Evolutionary conservation across 2,329 filamentous ascomycete species (phyloP), one percentile per base, ranked within the genome.

Genomic region (Neonectria coccinea): DNA sequence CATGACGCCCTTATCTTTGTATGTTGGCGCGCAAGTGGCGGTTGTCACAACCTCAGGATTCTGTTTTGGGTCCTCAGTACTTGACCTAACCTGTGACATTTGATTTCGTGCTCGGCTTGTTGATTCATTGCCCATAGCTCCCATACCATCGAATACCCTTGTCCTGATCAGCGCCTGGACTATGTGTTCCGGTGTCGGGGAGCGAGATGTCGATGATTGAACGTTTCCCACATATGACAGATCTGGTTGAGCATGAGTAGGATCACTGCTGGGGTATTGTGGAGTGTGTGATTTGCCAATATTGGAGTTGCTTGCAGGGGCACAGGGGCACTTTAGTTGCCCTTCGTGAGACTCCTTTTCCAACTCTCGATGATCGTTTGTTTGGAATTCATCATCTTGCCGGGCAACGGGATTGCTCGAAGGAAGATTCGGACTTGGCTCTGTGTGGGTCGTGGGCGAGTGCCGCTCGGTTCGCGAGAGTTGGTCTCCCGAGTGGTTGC

Each of bases 1-100:
- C 64, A 71, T 70, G 7, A 66, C 53, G 2, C 68, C 66, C 20
- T 71, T 69, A 50, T 75, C 69, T 41, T 71, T 36, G 42, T 72
- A 72, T 36, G n/a, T 18, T 25, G 56, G 22, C 16, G 16, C 11
- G 8, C 16, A 29, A 20, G 39, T 16, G 14, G n/a, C 12, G 3
- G 27, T n/a, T n/a, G 18, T 11, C 31, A 2, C 31, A 25, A 25
- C 42, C 29, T 31, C 5, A 27, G 20, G n/a, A n/a, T 27, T 20
- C 12, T 14, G 10, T 8, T 12, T 14, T 3, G 20, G n/a, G 2
- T 11, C 3, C 4, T n/a, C 20, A 14, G 5, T 8, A 12, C 10
- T 14, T 20, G 5, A 5, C 14, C 18, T 5, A 7, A 25, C 31
- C n/a, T 55, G 53, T 2, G 11, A 2, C 41, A 36, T 9, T 50